Evolutionary conservation across 176 grass and related monocot species (phyloP).

Genomic region (Eragrostis nindensis): DNA sequence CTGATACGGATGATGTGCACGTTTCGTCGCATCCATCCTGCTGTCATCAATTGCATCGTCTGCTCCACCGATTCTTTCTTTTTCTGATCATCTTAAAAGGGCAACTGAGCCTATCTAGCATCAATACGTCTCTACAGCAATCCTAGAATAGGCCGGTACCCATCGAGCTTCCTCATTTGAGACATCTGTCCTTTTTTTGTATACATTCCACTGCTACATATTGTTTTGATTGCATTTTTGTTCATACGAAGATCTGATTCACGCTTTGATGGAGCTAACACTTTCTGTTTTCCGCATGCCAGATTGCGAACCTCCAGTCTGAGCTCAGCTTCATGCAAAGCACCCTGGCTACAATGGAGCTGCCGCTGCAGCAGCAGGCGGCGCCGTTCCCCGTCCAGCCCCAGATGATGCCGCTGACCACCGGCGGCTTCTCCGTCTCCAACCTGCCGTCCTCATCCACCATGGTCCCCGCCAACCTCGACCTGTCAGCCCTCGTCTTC

Average conservation of each 20-base stretch:
- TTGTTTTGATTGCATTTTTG: not conserved
- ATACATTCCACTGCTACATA: not conserved
- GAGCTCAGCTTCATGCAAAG: constrained; percentile 69
- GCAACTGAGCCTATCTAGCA: not conserved
- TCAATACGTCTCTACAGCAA: not conserved
- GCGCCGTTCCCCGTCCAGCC: constrained; percentile 30
- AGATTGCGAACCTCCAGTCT: constrained; percentile 72
- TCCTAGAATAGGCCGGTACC: not conserved
- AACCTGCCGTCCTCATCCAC: constrained; percentile 55
- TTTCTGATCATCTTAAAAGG: not conserved
- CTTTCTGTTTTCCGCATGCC: not conserved
- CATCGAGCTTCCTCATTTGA: not conserved
- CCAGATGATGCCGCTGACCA: constrained; percentile 29
- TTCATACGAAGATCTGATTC: not conserved
- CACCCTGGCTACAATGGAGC: constrained; percentile 59
- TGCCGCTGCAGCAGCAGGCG: constrained; percentile 47
- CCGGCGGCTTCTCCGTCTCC: constrained; percentile 54
- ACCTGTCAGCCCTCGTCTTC: constrained; percentile 49
- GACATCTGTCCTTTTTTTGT: constrained; percentile 18
- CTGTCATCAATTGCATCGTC: constrained; percentile 29
- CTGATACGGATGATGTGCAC: constrained; percentile 29
- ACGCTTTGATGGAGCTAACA: not conserved
- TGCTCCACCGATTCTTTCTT: not conserved
- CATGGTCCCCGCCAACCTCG: constrained; percentile 37
- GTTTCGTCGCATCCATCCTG: constrained; percentile 41